Conservation (phyloP, 2,329 filamentous ascomycete species). For the Penicillium sp. region DNA sequence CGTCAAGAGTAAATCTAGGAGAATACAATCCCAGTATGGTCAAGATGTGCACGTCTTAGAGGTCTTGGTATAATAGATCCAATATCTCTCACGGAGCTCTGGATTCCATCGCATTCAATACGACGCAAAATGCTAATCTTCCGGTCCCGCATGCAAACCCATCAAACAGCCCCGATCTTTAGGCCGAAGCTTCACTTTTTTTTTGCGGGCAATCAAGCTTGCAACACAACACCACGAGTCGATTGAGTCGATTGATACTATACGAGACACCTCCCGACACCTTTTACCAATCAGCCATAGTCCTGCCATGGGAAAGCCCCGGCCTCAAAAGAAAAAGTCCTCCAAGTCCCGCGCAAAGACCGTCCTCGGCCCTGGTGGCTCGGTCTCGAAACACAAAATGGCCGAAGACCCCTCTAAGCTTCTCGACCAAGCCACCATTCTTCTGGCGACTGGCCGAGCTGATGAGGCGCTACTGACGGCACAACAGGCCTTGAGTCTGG, state of each 20-base stretch:
- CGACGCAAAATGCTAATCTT: conserved; percentile 18
- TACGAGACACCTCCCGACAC: neutral
- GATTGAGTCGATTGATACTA: too few species aligned
- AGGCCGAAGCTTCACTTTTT: conserved; percentile 22
- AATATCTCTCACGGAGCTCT: neutral
- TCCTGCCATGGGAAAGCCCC: conserved; percentile 48
- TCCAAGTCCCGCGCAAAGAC: conserved; percentile 40
- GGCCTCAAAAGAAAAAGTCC: conserved; percentile 43
- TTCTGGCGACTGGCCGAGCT: conserved; percentile 54
- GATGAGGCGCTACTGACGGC: conserved; percentile 53
- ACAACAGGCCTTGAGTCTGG: conserved; percentile 45
- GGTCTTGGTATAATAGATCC: neutral
- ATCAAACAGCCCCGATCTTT: conserved; percentile 36
- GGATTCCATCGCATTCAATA: conserved; percentile 10
- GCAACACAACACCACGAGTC: too few species aligned
- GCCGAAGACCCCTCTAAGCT: conserved; percentile 51
- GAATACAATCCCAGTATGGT: neutral
- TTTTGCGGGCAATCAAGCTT: neutral
- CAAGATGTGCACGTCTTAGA: conserved; percentile 2
- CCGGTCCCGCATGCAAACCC: conserved; percentile 37
- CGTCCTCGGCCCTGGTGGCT: conserved; percentile 37
- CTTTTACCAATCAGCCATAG: conserved; percentile 2
- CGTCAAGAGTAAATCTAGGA: neutral
- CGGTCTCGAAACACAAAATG: conserved; percentile 38
- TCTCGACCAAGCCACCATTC: conserved; percentile 50